phyloP scores from a whole-genome alignment of 2,329 filamentous ascomycete species.

The Xylaria digitata region DNA sequence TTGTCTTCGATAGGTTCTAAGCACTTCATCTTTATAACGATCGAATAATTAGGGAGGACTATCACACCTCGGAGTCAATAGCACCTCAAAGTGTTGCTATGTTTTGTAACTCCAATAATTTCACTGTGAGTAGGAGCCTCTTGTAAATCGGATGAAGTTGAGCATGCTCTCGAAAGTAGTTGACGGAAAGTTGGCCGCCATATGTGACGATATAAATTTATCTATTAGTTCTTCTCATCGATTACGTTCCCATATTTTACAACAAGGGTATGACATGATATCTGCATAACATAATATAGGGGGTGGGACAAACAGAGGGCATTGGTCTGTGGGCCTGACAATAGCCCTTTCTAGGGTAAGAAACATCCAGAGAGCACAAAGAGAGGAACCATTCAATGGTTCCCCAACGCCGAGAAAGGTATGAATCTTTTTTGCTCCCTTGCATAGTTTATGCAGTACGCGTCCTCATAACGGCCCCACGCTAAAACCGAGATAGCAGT shows the following conservation, averaged over 20 bases:
- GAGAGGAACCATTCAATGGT: constrained; percentile 9
- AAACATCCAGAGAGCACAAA: constrained; percentile 11
- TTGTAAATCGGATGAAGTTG: neutral
- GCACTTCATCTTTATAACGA: neutral
- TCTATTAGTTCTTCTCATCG: constrained; percentile 42
- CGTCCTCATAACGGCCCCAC: constrained; percentile 12
- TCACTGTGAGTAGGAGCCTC: neutral
- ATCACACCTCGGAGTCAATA: neutral
- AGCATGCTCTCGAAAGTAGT: neutral
- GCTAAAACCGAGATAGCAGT: constrained; percentile 3
- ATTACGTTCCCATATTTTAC: constrained; percentile 42
- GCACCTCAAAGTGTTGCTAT: neutral
- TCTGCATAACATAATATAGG: constrained; percentile 33
- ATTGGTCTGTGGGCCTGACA: neutral
- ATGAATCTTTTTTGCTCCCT: constrained; percentile 12
- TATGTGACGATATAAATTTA: constrained; percentile 14
- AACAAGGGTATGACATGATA: constrained; percentile 36
- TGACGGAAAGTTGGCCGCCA: neutral
- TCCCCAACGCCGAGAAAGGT: neutral
- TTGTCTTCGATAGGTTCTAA: neutral
- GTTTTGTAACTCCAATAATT: neutral
- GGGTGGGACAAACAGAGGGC: constrained; percentile 1
- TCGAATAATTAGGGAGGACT: neutral
- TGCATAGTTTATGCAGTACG: constrained; percentile 26
- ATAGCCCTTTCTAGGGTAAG: neutral